Evolutionary conservation across 768 basidiomycete species (phyloP).

Genomic region (Psilocybe sp.): DNA sequence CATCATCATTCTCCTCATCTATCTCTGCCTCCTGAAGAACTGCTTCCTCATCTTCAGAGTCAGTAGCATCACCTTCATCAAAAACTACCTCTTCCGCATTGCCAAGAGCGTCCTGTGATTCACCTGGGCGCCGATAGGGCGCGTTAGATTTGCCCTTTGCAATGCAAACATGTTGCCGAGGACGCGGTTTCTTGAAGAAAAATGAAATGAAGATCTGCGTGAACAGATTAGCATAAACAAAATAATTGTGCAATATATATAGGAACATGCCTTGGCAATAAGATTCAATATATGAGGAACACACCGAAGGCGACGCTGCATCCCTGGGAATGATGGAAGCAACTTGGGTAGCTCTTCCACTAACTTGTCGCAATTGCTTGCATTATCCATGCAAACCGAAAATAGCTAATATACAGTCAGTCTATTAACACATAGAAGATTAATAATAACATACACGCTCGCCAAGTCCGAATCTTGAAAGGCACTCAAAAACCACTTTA

Average conservation of each 20-base stretch:
- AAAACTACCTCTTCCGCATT: slow-evolving; percentile 6
- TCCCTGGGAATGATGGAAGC: slow-evolving; percentile 18
- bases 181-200: slow-evolving; percentile 20
- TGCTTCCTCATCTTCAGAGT: slow-evolving; percentile 7
- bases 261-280: slow-evolving; percentile 25
- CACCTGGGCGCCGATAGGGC: slow-evolving; percentile 1
- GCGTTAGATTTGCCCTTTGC: slow-evolving; percentile 4
- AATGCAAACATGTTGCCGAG: not conserved
- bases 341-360: slow-evolving; percentile 13
- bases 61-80: not conserved
- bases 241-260: not conserved
- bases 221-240: not conserved
- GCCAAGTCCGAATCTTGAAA: slow-evolving; percentile 23
- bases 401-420: slow-evolving; percentile 20
- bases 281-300: slow-evolving; percentile 30
- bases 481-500: slow-evolving; percentile 19
- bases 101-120: not conserved
- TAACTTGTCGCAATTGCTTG: slow-evolving; percentile 25
- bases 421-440: not conserved
- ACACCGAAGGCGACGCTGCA: slow-evolving; percentile 15
- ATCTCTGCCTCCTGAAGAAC: slow-evolving; percentile 12
- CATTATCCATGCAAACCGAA: slow-evolving; percentile 29
- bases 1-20: not conserved
- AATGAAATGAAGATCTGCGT: slow-evolving; percentile 22
- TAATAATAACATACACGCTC: slow-evolving; percentile 18